phyloP scores from a whole-genome alignment of 225 moss, liverwort and hornwort genomes.

The Marchantia polymorpha region DNA sequence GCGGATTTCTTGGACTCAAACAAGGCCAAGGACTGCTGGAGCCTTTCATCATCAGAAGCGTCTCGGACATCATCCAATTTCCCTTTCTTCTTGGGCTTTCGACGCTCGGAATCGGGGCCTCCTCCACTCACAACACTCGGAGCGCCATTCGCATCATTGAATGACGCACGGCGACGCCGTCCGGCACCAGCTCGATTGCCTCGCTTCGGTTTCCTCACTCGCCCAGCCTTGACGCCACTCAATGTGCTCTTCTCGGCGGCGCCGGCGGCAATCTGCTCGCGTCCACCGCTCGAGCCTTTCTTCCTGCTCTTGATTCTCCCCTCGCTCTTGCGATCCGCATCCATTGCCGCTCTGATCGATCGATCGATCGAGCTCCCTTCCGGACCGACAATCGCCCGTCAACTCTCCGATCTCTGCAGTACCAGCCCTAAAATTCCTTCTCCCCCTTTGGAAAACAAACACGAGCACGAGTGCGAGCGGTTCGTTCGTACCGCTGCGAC shows the following conservation, averaged over 20 bases:
- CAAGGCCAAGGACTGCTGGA: neutral
- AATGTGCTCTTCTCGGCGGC: neutral
- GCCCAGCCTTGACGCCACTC: neutral
- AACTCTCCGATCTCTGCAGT: neutral
- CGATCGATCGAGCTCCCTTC: neutral
- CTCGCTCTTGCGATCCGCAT: neutral
- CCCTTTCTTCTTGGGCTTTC: constrained; percentile 4
- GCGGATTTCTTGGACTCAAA: neutral
- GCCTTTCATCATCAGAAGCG: neutral
- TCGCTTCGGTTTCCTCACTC: constrained; percentile 6
- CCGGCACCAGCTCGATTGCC: constrained; percentile 29
- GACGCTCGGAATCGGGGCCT: neutral
- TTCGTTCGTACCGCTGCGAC: no score
- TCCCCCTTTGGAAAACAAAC: no score
- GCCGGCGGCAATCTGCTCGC: neutral
- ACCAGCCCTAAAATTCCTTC: neutral
- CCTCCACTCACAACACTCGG: neutral
- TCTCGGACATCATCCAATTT: neutral
- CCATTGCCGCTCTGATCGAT: neutral
- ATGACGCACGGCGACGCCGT: constrained; percentile 19
- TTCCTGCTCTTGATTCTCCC: neutral
- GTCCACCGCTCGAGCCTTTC: neutral
- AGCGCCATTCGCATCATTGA: neutral
- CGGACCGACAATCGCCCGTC: neutral
- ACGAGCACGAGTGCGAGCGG: no score